Conservation (phyloP, 2,329 filamentous ascomycete genomes). For the Fusarium neocosmosporiellum region DNA sequence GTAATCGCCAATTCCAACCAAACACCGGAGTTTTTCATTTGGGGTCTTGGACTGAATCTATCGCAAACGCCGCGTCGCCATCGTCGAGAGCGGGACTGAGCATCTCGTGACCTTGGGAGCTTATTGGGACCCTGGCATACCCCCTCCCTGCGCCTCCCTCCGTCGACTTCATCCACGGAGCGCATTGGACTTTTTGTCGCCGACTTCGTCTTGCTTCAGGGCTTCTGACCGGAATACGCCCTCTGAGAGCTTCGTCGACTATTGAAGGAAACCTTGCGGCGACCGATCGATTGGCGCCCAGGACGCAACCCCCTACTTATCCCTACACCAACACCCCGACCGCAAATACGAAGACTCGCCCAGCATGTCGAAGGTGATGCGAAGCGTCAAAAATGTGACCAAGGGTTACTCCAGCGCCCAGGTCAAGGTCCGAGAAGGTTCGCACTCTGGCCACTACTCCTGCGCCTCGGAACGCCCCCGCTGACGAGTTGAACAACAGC, state of each 20-base stretch:
- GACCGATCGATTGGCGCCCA: constrained; percentile 36
- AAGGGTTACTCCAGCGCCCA: constrained; percentile 97
- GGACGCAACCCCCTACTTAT: constrained; percentile 24
- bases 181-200: constrained; percentile 29
- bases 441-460: constrained; percentile 42
- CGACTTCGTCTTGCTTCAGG: constrained; percentile 22
- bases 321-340: constrained; percentile 9
- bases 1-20: constrained; percentile 20
- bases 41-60: constrained; percentile 10
- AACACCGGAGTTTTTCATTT: constrained; percentile 8
- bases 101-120: constrained; percentile 37
- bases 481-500: constrained; percentile 65
- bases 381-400: constrained; percentile 99
- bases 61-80: constrained; percentile 27
- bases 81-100: constrained; percentile 19
- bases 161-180: constrained; percentile 28
- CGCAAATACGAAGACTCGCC: constrained; percentile 39
- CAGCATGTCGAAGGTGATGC: constrained; percentile 94
- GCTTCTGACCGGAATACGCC: background rate
- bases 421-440: constrained; percentile 98
- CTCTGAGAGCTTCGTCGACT: constrained; percentile 14
- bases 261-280: constrained; percentile 23
- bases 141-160: constrained; percentile 29
- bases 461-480: constrained; percentile 4
- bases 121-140: constrained; percentile 36